phyloP scores from a whole-genome alignment of 441 rosid genomes.

The Pelargonium fulgidum region DNA sequence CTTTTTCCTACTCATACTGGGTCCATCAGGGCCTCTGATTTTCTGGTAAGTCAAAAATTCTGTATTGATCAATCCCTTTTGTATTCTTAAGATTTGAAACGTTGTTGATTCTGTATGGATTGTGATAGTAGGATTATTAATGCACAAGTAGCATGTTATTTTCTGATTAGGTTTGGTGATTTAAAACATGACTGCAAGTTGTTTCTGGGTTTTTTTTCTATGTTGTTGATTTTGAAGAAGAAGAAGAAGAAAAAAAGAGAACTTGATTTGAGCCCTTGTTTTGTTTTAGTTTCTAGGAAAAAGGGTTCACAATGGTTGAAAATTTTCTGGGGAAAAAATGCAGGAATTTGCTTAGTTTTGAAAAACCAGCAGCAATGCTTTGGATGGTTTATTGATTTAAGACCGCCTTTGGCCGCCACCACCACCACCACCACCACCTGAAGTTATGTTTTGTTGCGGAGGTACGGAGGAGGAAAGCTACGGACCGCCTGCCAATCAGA shows the following conservation, averaged over 20 bases:
- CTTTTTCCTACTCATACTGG: neutral
- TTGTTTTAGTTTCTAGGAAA: neutral
- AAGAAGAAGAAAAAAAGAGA: neutral
- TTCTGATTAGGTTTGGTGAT: too few species aligned
- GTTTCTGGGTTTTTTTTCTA: neutral
- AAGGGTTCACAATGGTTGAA: neutral
- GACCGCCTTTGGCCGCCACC: neutral
- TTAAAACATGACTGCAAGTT: too few species aligned
- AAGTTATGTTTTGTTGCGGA: slow-evolving; percentile 3
- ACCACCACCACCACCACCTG: neutral
- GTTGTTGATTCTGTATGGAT: too few species aligned
- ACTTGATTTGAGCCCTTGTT: neutral
- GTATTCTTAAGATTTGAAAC: too few species aligned
- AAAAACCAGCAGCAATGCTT: slow-evolving; percentile 1
- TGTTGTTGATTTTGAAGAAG: too few species aligned
- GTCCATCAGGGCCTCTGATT: neutral
- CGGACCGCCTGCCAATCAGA: neutral
- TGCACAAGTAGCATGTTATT: too few species aligned
- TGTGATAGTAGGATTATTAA: too few species aligned
- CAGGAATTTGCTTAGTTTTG: too few species aligned
- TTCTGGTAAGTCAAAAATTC: neutral
- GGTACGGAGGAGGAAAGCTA: slow-evolving; percentile 4
- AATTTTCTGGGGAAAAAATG: neutral
- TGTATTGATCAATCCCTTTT: too few species aligned
- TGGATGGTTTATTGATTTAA: slow-evolving; percentile 1